Evolutionary conservation across 306 rosid genomes (phyloP).

Genomic region (Pueraria montana): DNA sequence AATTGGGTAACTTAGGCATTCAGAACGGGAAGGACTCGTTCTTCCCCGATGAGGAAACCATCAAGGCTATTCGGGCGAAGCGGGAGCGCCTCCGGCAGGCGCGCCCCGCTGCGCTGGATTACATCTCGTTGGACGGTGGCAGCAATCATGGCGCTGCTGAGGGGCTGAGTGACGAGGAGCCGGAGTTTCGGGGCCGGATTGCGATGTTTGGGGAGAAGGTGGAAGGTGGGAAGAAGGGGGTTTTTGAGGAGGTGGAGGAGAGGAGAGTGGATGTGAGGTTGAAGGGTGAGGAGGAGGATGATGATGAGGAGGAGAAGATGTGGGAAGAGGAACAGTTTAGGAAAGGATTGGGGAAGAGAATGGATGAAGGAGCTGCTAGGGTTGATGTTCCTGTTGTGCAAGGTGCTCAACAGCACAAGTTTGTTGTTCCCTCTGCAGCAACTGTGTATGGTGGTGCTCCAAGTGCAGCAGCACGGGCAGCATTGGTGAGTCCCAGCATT

Average conservation of each 20-base stretch:
- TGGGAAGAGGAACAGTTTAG: slow-evolving; percentile 98
- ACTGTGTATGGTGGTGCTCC: slow-evolving; percentile 58
- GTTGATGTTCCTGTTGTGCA: slow-evolving; percentile 69
- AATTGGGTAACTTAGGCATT: slow-evolving; percentile 69
- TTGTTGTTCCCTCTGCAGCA: slow-evolving; percentile 53
- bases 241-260: slow-evolving; percentile 87
- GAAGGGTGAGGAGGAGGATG: slow-evolving; percentile 44
- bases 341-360: slow-evolving; percentile 94
- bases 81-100: slow-evolving; percentile 82
- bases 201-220: slow-evolving; percentile 84
- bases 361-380: slow-evolving; percentile 82
- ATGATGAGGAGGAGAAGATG: slow-evolving; percentile 76
- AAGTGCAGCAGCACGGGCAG: slow-evolving; percentile 30
- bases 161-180: slow-evolving; percentile 93
- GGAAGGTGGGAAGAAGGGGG: slow-evolving; percentile 81
- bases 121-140: slow-evolving; percentile 84
- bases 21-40: slow-evolving; percentile 60
- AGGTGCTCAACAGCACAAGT: slow-evolving; percentile 63
- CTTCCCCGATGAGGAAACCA: slow-evolving; percentile 74
- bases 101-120: slow-evolving; percentile 78
- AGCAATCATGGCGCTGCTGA: slow-evolving; percentile 90
- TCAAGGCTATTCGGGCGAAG: slow-evolving; percentile 80
- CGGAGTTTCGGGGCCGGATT: slow-evolving; percentile 79
- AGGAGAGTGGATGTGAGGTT: slow-evolving; percentile 55
- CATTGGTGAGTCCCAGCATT: slow-evolving; percentile 57